Conservation (phyloP, 768 basidiomycete genomes). For the Xerocomellus intermedius region DNA sequence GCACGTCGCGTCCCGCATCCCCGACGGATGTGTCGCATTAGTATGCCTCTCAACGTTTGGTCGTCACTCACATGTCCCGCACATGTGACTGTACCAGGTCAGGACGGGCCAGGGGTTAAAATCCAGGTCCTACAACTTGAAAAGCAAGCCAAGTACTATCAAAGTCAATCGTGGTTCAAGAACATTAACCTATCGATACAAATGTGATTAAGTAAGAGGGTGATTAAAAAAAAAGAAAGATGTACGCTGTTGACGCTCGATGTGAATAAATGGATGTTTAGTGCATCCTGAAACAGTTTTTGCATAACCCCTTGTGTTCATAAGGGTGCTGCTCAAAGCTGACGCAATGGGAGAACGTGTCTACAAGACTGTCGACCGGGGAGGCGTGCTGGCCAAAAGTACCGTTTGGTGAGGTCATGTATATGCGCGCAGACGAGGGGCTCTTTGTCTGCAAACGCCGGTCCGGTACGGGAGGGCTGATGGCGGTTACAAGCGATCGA, state of each 20-base stretch:
- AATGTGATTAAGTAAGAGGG: background rate
- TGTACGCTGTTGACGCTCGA: background rate
- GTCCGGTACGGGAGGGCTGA: conserved; percentile 49
- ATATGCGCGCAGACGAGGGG: conserved; percentile 18
- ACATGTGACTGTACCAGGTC: too few species aligned
- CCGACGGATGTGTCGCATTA: too few species aligned
- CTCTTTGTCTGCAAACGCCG: conserved; percentile 27
- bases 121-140: background rate
- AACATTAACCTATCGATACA: conserved; percentile 4
- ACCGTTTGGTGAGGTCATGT: conserved; percentile 31
- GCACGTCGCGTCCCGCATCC: too few species aligned
- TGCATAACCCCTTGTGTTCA: conserved; percentile 64
- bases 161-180: background rate
- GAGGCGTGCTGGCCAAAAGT: conserved; percentile 44
- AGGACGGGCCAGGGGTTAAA: background rate
- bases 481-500: conserved; percentile 34
- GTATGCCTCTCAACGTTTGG: too few species aligned
- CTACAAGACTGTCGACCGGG: conserved; percentile 64
- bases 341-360: conserved; percentile 45
- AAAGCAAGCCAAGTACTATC: background rate
- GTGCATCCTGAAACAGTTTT: conserved; percentile 62
- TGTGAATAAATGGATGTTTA: background rate
- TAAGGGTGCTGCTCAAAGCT: conserved; percentile 67
- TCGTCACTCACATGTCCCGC: too few species aligned
- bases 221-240: background rate